Conservation (phyloP, 768 basidiomycete species). For the Leccinum ochraceum region DNA sequence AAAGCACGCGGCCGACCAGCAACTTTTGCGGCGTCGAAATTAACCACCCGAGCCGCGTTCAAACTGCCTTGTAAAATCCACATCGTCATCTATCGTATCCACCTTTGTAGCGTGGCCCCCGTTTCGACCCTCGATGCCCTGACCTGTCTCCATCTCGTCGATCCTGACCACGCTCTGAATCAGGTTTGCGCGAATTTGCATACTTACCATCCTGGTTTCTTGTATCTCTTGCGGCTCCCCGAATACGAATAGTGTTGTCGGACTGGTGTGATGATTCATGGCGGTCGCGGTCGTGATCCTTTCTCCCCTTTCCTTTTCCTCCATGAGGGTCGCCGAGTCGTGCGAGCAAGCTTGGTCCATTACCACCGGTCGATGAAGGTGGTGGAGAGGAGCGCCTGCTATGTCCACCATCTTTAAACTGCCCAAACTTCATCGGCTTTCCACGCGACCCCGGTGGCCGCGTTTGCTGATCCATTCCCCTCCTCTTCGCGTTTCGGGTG, state of each 20-base stretch:
- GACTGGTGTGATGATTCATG: constrained; percentile 7
- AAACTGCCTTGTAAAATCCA: constrained; percentile 18
- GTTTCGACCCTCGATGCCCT: constrained; percentile 22
- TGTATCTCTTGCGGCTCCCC: constrained; percentile 31
- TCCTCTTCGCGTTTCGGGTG: constrained; percentile 32
- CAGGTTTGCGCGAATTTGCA: constrained; percentile 12
- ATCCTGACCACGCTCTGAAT: constrained; percentile 19
- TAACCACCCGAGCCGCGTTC: background rate
- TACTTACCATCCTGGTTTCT: constrained; percentile 16
- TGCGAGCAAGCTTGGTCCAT: constrained; percentile 36
- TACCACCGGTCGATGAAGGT: constrained; percentile 23
- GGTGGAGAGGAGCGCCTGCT: constrained; percentile 25
- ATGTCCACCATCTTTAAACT: constrained; percentile 31
- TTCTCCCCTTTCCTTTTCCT: constrained; percentile 7
- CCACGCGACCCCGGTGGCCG: constrained; percentile 13
- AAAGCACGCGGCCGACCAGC: constrained; percentile 4
- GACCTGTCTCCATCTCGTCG: constrained; percentile 26
- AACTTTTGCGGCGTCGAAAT: background rate
- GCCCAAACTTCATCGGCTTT: constrained; percentile 41
- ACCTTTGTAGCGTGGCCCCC: constrained; percentile 52
- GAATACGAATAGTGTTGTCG: constrained; percentile 26
- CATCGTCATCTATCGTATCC: constrained; percentile 54
- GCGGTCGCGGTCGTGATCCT: constrained; percentile 10
- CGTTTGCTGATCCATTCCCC: constrained; percentile 20
- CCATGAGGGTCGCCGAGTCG: constrained; percentile 26